Base-by-base conservation (phyloP, 1,284 basidiomycete genomes). In the Ganoderma sp. region DNA sequence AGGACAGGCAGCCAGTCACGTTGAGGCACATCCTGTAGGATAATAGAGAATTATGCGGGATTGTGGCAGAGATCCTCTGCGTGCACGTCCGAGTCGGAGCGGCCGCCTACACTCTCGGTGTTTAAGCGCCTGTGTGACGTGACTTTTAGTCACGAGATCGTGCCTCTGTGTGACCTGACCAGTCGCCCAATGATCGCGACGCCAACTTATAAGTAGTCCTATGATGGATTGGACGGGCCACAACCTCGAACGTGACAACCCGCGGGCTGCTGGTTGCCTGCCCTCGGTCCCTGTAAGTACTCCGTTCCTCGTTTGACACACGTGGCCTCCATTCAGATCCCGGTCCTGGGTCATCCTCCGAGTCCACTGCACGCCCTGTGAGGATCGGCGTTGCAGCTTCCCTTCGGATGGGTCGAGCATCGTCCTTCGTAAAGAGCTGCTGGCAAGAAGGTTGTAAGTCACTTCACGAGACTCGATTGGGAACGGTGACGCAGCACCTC, bases 301-400 rank as follows among this genome's bases (percentile, higher is more conserved):
- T 39, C 37, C 37, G 37, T 39, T 39, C 37, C 37, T 39, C 10
- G 37, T 9, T 39, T 39, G 37, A 39, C 37, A 8, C 37, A 39
- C 37, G 6, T 39, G 37, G 37, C 37, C 8, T 39, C 37, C 37
- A 39, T 10, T 8, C 37, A 39, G 37, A 10, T 39, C 37, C 37
- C 37, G 67, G 50, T 83, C 81, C 22, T 75, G 74, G 41, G 82
- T 79, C 52, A 28, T 28, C 25, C 25, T 28, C 25, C 25, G 25
- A 28, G 25, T 79, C 77, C 59, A 75, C 65, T n/a, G 78, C 81
- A 41, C 79, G 75, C 32, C 65, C 57, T 42, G 78, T 74, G 19
- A 84, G 65, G 6, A 76, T 58, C 28, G 84, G 75, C 52, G 68
- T 75, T 10, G 80, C 78, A 5, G 61, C 32, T 19, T 41, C 37